Evolutionary conservation across 352 stramenopile species (phyloP).

Genomic region (Globisporangium echinulatum): DNA sequence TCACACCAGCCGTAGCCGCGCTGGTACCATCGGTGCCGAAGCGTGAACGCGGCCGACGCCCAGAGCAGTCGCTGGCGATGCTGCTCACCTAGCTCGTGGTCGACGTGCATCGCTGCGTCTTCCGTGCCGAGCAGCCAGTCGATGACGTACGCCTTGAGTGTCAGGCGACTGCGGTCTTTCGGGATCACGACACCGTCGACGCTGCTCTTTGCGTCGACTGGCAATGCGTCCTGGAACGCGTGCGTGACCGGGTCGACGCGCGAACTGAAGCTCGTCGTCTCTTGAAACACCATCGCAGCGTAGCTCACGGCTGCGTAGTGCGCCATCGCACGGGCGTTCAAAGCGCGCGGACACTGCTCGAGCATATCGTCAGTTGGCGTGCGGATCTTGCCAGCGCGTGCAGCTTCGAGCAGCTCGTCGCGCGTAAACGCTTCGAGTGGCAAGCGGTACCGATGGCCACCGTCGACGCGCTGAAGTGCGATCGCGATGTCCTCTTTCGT

Average conservation of each 20-base stretch:
- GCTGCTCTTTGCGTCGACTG: conserved; percentile 31
- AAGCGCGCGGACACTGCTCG: conserved; percentile 29
- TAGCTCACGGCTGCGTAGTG: conserved; percentile 62
- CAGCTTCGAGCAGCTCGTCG: conserved; percentile 49
- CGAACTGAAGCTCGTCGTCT: conserved; percentile 43
- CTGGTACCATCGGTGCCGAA: conserved; percentile 62
- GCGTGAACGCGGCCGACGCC: conserved; percentile 47
- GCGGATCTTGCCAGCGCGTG: conserved; percentile 37
- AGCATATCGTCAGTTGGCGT: conserved; percentile 43
- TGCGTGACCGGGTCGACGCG: conserved; percentile 34
- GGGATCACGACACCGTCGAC: conserved; percentile 36
- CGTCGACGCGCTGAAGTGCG: conserved; percentile 17
- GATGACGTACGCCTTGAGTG: conserved; percentile 36
- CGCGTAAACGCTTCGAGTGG: conserved; percentile 57
- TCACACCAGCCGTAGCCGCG: conserved; percentile 64
- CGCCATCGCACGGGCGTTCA: conserved; percentile 57
- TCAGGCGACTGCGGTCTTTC: conserved; percentile 34
- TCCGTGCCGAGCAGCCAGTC: conserved; percentile 64
- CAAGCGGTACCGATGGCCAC: conserved; percentile 28
- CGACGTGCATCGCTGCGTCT: conserved; percentile 35
- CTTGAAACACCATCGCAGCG: conserved; percentile 49
- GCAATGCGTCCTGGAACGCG: conserved; percentile 36
- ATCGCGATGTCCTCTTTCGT: conserved; percentile 72
- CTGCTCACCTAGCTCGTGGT: conserved; percentile 36
- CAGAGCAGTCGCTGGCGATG: conserved; percentile 48